Evolutionary conservation across 352 stramenopile genomes (phyloP), one percentile per base, ranked within the genome.

Genomic region (Globisporangium rhizosaccharum): DNA sequence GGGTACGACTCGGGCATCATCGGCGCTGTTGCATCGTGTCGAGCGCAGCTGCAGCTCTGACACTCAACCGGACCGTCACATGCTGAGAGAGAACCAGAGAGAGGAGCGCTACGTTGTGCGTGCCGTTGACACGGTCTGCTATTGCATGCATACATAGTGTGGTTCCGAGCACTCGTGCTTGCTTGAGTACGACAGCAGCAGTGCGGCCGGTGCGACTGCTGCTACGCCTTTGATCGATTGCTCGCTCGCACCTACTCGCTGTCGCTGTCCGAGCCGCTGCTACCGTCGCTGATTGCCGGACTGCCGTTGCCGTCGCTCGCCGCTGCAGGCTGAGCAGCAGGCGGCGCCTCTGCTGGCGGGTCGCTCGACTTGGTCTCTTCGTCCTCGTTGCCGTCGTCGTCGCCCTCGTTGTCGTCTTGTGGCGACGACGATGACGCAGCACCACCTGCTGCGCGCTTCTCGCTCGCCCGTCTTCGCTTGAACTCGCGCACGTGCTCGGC

Each of bases 1-100:
- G 85, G 85, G n/a, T 94, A 94, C 63, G 76, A 92, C 65, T 86
- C 82, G 17, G 85, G 85, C 5, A 89, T 94, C 65, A 87, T 94
- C 51, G 85, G 85, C 39, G 82, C 81, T 3, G 85, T 79, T 9
- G 81, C 81, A n/a, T 55, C 70, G 23, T 83, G 65, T 42, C 41
- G 53, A 12, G 11, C 37, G 4, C 28, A 57, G 17, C 20, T 66
- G 14, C 45, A 53, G 59, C 37, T 42, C 26, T 42, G 41, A 49
- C 8, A 20, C 5, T 14, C 17, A 8, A 39, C 33, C 10, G 5
- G 33, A 12, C 6, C 7, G 8, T 12, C 5, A 10, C 33, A 12
- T 12, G 10, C 33, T 10, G 10, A 39, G 33, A 39, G 33, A 30
- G 36, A 46, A 9, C 30, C 23, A 39, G 33, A 10, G 10, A 39